phyloP scores from a whole-genome alignment of 169 alveolate genomes.

The Plasmodium inui region DNA sequence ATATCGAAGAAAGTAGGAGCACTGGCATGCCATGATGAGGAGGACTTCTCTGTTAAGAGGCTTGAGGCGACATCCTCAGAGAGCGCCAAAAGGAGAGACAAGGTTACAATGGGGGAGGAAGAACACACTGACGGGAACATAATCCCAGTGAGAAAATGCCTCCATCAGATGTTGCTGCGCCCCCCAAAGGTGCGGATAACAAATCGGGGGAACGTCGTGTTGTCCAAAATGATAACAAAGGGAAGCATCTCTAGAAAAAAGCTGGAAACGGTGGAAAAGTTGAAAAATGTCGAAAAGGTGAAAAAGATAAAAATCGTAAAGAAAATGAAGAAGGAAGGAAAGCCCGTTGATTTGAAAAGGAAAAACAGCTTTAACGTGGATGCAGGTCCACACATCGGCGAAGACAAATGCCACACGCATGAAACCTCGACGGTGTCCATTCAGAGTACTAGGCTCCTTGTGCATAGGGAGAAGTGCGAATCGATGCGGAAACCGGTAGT shows the following conservation, averaged over 20 bases:
- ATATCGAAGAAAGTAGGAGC: background rate
- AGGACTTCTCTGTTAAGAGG: background rate
- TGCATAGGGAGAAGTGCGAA: background rate
- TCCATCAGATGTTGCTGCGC: background rate
- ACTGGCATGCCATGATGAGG: background rate
- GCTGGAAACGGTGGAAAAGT: background rate
- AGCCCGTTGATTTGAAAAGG: background rate
- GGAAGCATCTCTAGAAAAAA: background rate
- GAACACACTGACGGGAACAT: background rate
- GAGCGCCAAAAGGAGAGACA: background rate
- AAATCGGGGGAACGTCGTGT: background rate
- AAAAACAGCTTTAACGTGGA: background rate
- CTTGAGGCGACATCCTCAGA: background rate
- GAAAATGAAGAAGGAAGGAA: background rate
- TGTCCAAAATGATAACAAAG: background rate
- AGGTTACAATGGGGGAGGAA: background rate
- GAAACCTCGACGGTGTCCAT: background rate
- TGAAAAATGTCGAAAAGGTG: background rate
- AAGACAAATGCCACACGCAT: background rate
- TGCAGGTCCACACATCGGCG: background rate
- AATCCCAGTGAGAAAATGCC: background rate
- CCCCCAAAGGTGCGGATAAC: background rate
- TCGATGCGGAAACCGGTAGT: background rate
- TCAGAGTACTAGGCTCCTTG: background rate
- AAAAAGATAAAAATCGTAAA: background rate